Conservation (phyloP, 73 alveolate species). For the Diophrys sp. region DNA sequence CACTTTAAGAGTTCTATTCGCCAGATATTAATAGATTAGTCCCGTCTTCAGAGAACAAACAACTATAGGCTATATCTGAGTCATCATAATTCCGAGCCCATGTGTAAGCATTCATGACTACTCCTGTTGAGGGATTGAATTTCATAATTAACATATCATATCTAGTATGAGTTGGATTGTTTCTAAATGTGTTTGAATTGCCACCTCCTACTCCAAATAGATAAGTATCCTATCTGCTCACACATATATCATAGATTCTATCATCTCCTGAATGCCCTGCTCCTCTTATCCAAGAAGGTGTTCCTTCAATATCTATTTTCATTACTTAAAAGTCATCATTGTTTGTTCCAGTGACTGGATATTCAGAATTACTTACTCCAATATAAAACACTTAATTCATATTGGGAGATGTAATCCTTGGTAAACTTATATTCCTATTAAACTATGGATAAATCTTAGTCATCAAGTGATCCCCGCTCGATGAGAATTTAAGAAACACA, state of each 20-base stretch:
- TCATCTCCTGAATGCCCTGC: not conserved
- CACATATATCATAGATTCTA: not conserved
- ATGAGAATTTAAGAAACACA: too few species aligned
- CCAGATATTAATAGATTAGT: not conserved
- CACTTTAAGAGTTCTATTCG: not conserved
- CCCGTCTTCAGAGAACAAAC: not conserved
- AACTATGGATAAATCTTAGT: too few species aligned
- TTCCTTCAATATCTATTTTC: not conserved
- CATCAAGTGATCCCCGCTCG: too few species aligned
- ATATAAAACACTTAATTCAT: too few species aligned
- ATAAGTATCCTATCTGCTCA: not conserved
- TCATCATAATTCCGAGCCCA: not conserved
- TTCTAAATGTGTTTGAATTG: not conserved
- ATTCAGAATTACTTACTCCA: too few species aligned
- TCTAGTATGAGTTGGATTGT: not conserved
- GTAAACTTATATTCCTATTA: too few species aligned
- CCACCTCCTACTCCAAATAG: not conserved
- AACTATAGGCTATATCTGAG: not conserved
- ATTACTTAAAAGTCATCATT: not conserved
- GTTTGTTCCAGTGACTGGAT: too few species aligned
- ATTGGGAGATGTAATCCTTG: too few species aligned
- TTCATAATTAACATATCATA: not conserved
- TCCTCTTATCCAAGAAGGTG: not conserved
- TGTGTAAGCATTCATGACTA: not conserved
- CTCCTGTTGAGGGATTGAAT: not conserved